Base-by-base conservation (phyloP, 257 asterid species). In the Solanum corneliomulleri region DNA sequence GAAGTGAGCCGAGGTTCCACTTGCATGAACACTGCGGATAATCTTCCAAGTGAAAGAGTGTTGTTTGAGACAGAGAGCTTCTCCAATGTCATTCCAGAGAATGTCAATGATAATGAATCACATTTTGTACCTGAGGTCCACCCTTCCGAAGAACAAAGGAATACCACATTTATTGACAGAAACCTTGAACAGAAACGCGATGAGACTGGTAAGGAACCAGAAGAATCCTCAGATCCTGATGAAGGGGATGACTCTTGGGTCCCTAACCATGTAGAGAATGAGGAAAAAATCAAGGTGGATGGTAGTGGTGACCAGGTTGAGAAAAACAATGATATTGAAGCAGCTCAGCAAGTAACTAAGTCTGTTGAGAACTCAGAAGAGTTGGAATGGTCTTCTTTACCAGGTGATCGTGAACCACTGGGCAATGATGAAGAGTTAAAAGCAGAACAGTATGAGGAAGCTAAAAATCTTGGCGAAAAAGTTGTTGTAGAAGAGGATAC, bases 131-230 rank as follows among this genome's bases (percentile, higher is more conserved):
- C 83, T 1, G 86, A 83, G 84, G 31, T 31, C 83, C 86, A 85
- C 58, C 41, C 72, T 47, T 62, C 27, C 18, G 88, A 60, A 70
- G 88, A 86, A 11, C 11, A 49, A 6, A 69, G 88, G 60, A 75
- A 81, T 52, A 75, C 49, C 69, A 86, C 70, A 39, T 83, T 71
- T 44, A 75, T 25, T 86, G 87, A 52, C 62, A 52, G 88, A 86
- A 82, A 52, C 70, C 82, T 60, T 71, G 86, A 74, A 80, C 87
- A 82, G 60, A 80, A 74, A 41, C 14, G 25, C 37, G 88, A 86
- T 23, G 93, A 91, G 91, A 90, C 91, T 87, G 96, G 89, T 60
- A 92, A 88, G 88, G 92, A 89, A 60, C 91, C 92, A 71, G 90
- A 90, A 66, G 86, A 92, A 86, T 74, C 87, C 75, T 85, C 91